phyloP scores from a whole-genome alignment of 768 basidiomycete genomes.

The Mycena rebaudengoi region DNA sequence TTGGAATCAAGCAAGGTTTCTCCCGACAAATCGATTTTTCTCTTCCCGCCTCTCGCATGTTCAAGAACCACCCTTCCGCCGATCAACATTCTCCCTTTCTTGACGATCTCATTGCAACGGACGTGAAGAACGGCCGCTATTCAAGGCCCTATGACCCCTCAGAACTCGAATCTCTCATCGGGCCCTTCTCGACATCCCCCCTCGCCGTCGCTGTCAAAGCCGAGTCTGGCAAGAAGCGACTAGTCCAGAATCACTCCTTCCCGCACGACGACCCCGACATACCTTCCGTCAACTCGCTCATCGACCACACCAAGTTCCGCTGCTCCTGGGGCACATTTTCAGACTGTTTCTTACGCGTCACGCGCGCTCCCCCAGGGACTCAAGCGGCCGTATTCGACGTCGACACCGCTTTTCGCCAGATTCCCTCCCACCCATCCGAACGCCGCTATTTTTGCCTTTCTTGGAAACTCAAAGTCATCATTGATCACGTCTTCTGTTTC shows the following conservation, averaged over 20 bases:
- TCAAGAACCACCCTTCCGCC: slow-evolving; percentile 9
- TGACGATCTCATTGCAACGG: neutral
- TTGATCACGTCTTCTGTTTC: neutral
- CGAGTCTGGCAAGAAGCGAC: neutral
- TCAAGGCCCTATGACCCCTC: neutral
- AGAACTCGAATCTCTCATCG: neutral
- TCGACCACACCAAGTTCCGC: neutral
- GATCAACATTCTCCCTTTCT: neutral
- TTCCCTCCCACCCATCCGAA: neutral
- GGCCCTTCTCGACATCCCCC: neutral
- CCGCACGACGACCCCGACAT: slow-evolving; percentile 14
- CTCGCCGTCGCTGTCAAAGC: neutral
- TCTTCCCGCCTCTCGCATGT: neutral
- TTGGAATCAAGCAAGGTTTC: neutral
- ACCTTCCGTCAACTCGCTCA: slow-evolving; percentile 6
- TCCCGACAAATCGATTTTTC: neutral
- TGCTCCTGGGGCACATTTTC: slow-evolving; percentile 28
- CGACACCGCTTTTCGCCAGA: neutral
- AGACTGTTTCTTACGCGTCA: slow-evolving; percentile 6
- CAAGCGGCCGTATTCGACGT: neutral
- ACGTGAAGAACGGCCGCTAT: neutral
- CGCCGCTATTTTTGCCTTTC: neutral
- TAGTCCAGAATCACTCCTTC: slow-evolving; percentile 30
- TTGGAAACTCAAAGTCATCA: neutral
- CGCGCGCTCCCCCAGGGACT: slow-evolving; percentile 9